Percentiles rank a stretch among this genome's conserved stretches.
Conservation (phyloP, 192 early-diverging fungal species). For the Coemansia sp. region DNA sequence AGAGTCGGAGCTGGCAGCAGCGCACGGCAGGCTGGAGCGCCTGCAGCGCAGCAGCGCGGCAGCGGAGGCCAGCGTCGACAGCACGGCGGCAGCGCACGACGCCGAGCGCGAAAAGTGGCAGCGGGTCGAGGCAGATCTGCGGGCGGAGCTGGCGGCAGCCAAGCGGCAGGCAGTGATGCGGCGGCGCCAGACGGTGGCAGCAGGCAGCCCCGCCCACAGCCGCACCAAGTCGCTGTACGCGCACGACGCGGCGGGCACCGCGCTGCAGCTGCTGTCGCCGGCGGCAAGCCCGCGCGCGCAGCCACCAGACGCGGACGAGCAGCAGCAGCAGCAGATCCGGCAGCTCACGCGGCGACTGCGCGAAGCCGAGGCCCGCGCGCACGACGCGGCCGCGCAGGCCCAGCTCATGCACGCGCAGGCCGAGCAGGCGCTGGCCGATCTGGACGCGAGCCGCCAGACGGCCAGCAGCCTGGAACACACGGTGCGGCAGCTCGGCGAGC, state of each 20-base stretch:
- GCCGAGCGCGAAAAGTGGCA: constrained; percentile 46
- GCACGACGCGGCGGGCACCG: constrained; percentile 13
- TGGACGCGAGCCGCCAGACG: constrained; percentile 18
- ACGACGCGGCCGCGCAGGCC: constrained; percentile 24
- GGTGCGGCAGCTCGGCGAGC: constrained; percentile 58
- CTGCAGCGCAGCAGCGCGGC: constrained; percentile 24
- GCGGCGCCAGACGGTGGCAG: constrained; percentile 50
- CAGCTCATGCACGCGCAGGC: constrained; percentile 26
- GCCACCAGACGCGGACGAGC: neutral
- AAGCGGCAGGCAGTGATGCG: constrained; percentile 35
- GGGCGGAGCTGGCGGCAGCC: constrained; percentile 34
- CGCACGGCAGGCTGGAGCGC: constrained; percentile 24
- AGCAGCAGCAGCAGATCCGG: constrained; percentile 18
- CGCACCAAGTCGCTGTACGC: constrained; percentile 26
- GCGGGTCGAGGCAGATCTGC: constrained; percentile 34
- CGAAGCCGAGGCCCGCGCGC: constrained; percentile 37
- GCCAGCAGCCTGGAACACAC: constrained; percentile 58
- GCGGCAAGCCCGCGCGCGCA: constrained; percentile 6
- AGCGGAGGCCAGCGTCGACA: constrained; percentile 16
- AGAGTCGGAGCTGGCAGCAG: constrained; percentile 26
- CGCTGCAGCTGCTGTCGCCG: constrained; percentile 9
- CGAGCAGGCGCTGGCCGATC: constrained; percentile 18
- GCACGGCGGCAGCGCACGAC: constrained; percentile 24
- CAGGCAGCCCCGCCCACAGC: constrained; percentile 1
- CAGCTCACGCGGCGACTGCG: constrained; percentile 32